Conservation (phyloP, 2,329 filamentous ascomycete genomes). For the Venturia effusa region DNA sequence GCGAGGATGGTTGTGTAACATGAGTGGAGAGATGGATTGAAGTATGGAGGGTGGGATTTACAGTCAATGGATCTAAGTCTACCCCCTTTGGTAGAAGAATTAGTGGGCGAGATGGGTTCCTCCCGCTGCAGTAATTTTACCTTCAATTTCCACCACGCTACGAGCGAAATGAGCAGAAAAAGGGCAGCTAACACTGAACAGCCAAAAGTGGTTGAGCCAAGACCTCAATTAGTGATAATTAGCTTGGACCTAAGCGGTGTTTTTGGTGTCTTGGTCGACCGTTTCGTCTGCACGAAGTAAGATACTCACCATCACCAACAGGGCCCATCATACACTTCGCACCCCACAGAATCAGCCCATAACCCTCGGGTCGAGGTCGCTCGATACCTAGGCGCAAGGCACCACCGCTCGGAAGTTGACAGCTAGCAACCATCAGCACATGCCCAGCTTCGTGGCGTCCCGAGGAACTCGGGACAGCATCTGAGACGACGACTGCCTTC, state of each 20-base stretch:
- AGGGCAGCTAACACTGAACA: background rate
- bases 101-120: background rate
- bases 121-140: background rate
- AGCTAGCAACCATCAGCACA: background rate
- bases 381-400: background rate
- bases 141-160: background rate
- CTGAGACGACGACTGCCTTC: background rate
- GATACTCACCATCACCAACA: constrained; percentile 1
- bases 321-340: too few relatives aligned
- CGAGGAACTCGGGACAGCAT: background rate
- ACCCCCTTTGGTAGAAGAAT: too few relatives aligned
- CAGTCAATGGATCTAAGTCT: too few relatives aligned
- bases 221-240: background rate
- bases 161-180: background rate
- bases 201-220: background rate
- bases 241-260: background rate
- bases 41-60: background rate
- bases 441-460: background rate
- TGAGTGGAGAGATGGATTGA: background rate
- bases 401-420: background rate
- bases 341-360: background rate
- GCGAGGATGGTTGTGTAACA: background rate
- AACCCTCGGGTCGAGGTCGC: background rate
- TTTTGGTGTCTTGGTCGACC: background rate
- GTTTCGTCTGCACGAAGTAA: background rate